These are phyloP conservation scores for Pleochaeta shiraiana DNA, from an alignment of 2,329 filamentous ascomycete species.

Conservation along the genomic window DNA sequence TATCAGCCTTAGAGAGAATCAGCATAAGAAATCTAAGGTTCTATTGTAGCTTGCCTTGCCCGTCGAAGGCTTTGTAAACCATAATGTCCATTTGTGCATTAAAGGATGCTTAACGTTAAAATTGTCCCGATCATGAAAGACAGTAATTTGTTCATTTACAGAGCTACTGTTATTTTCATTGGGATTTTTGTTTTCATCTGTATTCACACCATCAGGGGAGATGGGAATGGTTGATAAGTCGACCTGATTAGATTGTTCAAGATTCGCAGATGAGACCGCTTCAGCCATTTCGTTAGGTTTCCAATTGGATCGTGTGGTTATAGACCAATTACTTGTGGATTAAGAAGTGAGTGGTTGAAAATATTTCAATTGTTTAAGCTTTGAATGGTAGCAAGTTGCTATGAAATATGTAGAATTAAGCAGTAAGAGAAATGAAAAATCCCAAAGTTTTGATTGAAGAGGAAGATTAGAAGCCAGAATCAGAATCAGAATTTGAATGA, in stretches of 20 bases:
- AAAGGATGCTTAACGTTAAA: constrained; percentile 99
- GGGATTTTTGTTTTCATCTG: constrained; percentile 23
- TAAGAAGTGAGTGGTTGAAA: no score
- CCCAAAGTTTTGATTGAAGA: no score
- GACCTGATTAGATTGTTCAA: constrained; percentile 27
- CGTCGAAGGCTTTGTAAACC: constrained; percentile 97
- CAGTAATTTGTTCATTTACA: constrained; percentile 51
- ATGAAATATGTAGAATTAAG: no score
- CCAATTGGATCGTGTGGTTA: no score
- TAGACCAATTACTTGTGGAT: no score
- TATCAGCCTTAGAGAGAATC: constrained; percentile 38
- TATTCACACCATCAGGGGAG: constrained; percentile 38
- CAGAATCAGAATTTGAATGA: no score
- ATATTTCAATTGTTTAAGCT: no score
- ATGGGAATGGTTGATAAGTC: constrained; percentile 47
- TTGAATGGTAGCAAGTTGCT: no score
- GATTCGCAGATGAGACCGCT: constrained; percentile 9
- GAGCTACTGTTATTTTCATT: constrained; percentile 22
- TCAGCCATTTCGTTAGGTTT: constrained; percentile 2
- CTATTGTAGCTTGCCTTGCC: constrained; percentile 47
- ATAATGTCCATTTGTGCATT: constrained; percentile 94
- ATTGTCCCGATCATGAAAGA: constrained; percentile 97
- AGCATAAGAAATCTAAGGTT: constrained; percentile 8
- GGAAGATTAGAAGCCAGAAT: no score
- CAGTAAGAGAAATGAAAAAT: no score